These are phyloP conservation scores for Penicillium roqueforti DNA, from an alignment of 495 filamentous ascomycete species.

Conservation along the genomic window DNA sequence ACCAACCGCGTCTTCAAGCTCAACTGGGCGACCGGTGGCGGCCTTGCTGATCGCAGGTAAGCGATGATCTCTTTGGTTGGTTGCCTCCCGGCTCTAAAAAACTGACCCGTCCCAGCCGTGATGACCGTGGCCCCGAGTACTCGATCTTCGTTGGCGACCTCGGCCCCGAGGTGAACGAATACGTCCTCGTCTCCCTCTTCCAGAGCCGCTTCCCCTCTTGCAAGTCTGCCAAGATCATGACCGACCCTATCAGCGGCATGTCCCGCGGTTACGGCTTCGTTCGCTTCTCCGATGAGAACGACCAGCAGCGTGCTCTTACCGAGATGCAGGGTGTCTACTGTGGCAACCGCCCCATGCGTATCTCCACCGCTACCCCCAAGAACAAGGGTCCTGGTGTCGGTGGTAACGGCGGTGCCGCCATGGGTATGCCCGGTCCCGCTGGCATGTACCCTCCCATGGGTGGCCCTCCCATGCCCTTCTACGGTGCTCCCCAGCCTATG, in stretches of 20 bases:
- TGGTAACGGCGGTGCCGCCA: slow-evolving; percentile 49
- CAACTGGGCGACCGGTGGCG: slow-evolving; percentile 98
- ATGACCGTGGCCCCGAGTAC: slow-evolving; percentile 93
- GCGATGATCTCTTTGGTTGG: slow-evolving; percentile 19
- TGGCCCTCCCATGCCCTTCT: slow-evolving; percentile 75
- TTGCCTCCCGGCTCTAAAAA: not conserved
- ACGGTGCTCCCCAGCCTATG: slow-evolving; percentile 88
- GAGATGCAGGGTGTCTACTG: slow-evolving; percentile 99
- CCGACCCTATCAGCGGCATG: slow-evolving; percentile 95
- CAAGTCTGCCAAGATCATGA: slow-evolving; percentile 99
- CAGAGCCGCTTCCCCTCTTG: slow-evolving; percentile 93
- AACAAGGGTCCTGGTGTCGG: slow-evolving; percentile 70
- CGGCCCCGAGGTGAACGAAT: slow-evolving; percentile 98
- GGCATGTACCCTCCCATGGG: slow-evolving; percentile 65
- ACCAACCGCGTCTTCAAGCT: slow-evolving; percentile 95
- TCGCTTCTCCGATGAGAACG: slow-evolving; percentile 87
- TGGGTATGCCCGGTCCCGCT: slow-evolving; percentile 50
- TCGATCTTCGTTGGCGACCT: slow-evolving; percentile 98
- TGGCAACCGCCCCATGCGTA: slow-evolving; percentile 97
- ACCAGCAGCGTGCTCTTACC: slow-evolving; percentile 89
- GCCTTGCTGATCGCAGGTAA: slow-evolving; percentile 87
- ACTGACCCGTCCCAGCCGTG: slow-evolving; percentile 51
- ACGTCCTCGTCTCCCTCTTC: slow-evolving; percentile 94
- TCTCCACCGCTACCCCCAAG: slow-evolving; percentile 97
- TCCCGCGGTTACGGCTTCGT: slow-evolving; percentile 98